These are phyloP conservation scores for Epichloe amarillans DNA, from an alignment of 2,329 filamentous ascomycete genomes.

Conservation along the genomic window DNA sequence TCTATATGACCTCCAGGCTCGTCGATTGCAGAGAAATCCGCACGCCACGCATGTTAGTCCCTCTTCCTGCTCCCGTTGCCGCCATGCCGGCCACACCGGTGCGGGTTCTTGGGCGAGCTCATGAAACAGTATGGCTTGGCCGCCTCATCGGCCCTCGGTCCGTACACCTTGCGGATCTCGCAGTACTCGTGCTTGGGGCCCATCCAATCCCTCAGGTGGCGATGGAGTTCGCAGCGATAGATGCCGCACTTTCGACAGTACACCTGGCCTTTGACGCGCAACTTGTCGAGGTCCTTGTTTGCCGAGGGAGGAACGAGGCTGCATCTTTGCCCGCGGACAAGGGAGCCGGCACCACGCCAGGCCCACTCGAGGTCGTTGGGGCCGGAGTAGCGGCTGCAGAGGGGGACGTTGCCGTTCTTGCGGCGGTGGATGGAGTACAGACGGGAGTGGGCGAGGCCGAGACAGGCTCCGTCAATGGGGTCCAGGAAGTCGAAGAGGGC, in stretches of 20 bases:
- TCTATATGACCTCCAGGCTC: too few species aligned
- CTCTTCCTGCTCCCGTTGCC: slow-evolving; percentile 5
- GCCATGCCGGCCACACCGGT: slow-evolving; percentile 43
- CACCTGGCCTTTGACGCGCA: slow-evolving; percentile 44
- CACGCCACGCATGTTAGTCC: not conserved
- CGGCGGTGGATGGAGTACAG: slow-evolving; percentile 46
- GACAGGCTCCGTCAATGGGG: slow-evolving; percentile 49
- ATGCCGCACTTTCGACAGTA: slow-evolving; percentile 50
- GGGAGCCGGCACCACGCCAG: slow-evolving; percentile 41
- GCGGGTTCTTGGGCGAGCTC: slow-evolving; percentile 44
- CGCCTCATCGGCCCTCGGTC: slow-evolving; percentile 30
- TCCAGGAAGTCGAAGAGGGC: slow-evolving; percentile 49
- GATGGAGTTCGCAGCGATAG: slow-evolving; percentile 48
- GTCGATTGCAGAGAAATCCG: too few species aligned
- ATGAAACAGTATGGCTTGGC: slow-evolving; percentile 42
- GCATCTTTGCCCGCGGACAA: slow-evolving; percentile 17
- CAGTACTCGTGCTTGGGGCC: slow-evolving; percentile 45
- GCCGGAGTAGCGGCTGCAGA: slow-evolving; percentile 42
- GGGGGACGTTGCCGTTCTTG: slow-evolving; percentile 41
- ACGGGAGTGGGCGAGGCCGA: slow-evolving; percentile 44
- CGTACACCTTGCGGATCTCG: slow-evolving; percentile 44
- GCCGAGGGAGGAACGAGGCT: slow-evolving; percentile 1
- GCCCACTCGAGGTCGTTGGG: slow-evolving; percentile 53
- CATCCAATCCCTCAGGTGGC: slow-evolving; percentile 48
- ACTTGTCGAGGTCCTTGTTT: slow-evolving; percentile 25